Evolutionary conservation across 192 early-diverging fungal species (phyloP).

Genomic region (Coemansia sp.): DNA sequence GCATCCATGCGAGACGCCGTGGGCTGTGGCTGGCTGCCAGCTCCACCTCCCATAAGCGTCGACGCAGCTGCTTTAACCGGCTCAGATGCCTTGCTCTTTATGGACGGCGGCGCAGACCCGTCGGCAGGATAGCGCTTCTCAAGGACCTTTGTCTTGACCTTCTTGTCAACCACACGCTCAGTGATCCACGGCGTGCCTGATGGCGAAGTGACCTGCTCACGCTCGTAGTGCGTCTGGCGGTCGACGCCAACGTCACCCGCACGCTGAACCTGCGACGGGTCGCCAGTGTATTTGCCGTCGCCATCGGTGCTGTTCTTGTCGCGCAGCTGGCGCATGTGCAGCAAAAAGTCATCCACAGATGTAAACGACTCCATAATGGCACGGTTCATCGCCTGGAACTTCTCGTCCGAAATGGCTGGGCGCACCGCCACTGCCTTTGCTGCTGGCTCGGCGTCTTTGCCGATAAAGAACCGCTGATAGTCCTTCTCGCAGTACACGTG

Average conservation of each 20-base stretch:
- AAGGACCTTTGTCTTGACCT: conserved; percentile 53
- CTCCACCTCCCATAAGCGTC: conserved; percentile 47
- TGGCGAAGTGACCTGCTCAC: conserved; percentile 51
- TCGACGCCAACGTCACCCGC: conserved; percentile 47
- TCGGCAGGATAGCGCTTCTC: conserved; percentile 55
- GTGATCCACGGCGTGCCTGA: conserved; percentile 53
- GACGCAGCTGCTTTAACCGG: conserved; percentile 1
- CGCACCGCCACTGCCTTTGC: conserved; percentile 27
- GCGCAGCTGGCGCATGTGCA: conserved; percentile 53
- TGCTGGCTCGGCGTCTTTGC: conserved; percentile 1
- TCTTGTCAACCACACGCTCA: conserved; percentile 54
- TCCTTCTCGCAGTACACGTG: conserved; percentile 54
- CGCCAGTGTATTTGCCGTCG: conserved; percentile 16
- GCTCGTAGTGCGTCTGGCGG: conserved; percentile 53
- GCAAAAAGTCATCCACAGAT: conserved; percentile 54
- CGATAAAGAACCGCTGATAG: conserved; percentile 40
- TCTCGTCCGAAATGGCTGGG: conserved; percentile 40
- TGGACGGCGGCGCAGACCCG: conserved; percentile 13
- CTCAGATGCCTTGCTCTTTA: conserved; percentile 5
- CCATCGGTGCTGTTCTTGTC: conserved; percentile 7
- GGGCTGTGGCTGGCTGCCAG: neutral
- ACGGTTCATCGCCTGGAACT: conserved; percentile 46
- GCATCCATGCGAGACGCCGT: conserved; percentile 17
- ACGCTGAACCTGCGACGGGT: conserved; percentile 40
- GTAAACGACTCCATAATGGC: conserved; percentile 57